Evolutionary conservation across 176 grass and related monocot genomes (phyloP).

Genomic region (Cenchrus americanus): DNA sequence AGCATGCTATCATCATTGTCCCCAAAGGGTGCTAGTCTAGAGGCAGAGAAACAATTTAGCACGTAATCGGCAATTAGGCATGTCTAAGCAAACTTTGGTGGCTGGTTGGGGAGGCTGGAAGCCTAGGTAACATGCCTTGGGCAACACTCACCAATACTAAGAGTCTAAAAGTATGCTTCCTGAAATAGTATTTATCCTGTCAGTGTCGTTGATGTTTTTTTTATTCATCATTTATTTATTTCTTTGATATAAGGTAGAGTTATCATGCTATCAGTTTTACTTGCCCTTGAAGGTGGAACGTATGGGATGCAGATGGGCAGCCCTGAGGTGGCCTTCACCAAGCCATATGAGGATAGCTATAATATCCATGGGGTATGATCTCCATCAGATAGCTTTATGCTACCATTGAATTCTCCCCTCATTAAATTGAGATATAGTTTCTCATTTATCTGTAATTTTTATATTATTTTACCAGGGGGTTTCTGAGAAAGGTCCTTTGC

Average conservation of each 20-base stretch:
- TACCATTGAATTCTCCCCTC: slow-evolving; percentile 19
- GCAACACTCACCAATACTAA: neutral
- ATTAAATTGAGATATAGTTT: slow-evolving; percentile 5
- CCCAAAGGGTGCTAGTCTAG: too few species aligned
- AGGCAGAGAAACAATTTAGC: too few species aligned
- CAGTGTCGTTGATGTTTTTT: slow-evolving; percentile 12
- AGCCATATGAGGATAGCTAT: slow-evolving; percentile 55
- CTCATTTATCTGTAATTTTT: slow-evolving; percentile 24
- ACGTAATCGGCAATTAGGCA: too few species aligned
- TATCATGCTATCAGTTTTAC: slow-evolving; percentile 34
- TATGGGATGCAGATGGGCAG: slow-evolving; percentile 57
- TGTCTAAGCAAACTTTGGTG: too few species aligned
- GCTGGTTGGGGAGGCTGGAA: too few species aligned
- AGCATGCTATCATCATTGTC: too few species aligned
- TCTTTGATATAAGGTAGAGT: slow-evolving; percentile 10
- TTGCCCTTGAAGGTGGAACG: slow-evolving; percentile 49
- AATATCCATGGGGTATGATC: slow-evolving; percentile 54
- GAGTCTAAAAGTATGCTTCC: neutral
- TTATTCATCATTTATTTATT: neutral
- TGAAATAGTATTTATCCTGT: slow-evolving; percentile 28
- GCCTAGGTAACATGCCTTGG: too few species aligned
- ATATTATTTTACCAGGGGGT: slow-evolving; percentile 52
- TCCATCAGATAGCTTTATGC: slow-evolving; percentile 16
- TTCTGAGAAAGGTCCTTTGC: slow-evolving; percentile 61
- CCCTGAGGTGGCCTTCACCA: slow-evolving; percentile 55